These are phyloP conservation scores for Aspergillus indologenus DNA, from an alignment of 495 filamentous ascomycete species.

Conservation along the genomic window DNA sequence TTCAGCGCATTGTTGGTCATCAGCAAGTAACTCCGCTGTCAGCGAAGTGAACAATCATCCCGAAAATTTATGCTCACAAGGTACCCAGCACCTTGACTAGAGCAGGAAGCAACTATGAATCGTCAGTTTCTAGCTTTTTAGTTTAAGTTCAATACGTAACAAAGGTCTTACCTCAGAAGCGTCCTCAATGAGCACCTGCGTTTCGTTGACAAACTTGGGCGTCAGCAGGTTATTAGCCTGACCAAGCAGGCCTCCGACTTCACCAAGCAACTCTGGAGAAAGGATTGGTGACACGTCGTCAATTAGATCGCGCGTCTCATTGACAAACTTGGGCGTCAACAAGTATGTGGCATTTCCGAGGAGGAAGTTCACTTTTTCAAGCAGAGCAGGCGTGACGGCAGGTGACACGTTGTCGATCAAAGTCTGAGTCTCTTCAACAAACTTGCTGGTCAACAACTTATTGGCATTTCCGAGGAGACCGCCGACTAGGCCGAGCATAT, in stretches of 20 bases:
- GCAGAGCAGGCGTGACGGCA: constrained; percentile 30
- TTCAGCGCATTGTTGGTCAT: constrained; percentile 12
- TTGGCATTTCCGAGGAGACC: constrained; percentile 37
- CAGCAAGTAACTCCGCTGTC: constrained; percentile 17
- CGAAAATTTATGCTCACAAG: constrained; percentile 15
- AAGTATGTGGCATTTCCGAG: constrained; percentile 40
- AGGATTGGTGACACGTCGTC: constrained; percentile 38
- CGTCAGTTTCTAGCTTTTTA: constrained; percentile 14
- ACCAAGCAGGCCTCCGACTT: constrained; percentile 36
- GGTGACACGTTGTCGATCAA: constrained; percentile 41
- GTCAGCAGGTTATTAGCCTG: constrained; percentile 42
- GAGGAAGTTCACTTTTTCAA: constrained; percentile 24
- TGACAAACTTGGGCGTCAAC: constrained; percentile 38
- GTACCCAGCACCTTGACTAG: constrained; percentile 31
- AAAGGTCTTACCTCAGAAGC: constrained; percentile 44
- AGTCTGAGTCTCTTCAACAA: constrained; percentile 35
- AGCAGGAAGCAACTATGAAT: constrained; percentile 27
- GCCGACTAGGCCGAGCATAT: constrained; percentile 31
- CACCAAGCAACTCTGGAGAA: constrained; percentile 41
- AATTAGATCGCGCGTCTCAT: constrained; percentile 40
- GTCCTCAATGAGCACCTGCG: constrained; percentile 45
- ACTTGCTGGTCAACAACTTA: constrained; percentile 36
- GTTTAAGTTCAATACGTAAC: not conserved
- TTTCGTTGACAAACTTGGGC: constrained; percentile 43
- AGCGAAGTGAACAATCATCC: constrained; percentile 17